Base-by-base conservation (phyloP, 2,329 filamentous ascomycete genomes). In the Xylaria sp. region DNA sequence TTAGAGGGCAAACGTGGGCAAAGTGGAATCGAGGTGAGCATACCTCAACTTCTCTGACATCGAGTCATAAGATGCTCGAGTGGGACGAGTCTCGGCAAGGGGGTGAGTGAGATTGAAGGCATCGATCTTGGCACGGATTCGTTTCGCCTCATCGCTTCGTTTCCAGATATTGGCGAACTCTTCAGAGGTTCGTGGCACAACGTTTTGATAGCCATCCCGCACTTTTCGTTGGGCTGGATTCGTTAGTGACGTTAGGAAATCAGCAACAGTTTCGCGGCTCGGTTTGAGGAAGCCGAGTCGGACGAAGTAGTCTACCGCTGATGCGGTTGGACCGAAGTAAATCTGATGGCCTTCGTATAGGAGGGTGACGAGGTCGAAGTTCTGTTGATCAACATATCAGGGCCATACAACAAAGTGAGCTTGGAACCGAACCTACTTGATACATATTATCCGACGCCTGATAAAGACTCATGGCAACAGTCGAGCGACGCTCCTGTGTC, bases 241-340 rank as follows among this genome's bases (percentile, higher is more conserved):
- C 1, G 86, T 89, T 72, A 90, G 83, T 16, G 85, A 87, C 0
- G 86, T 90, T 37, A 90, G 73, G 75, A 90, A 90, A 69, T 90
- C 87, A 7, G 86, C 82, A 0, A 83, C 87, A 0, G 86, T 89
- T 73, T 83, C 82, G 7, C 86, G 81, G 1, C 82, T 72, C 3
- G 85, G 83, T 67, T 84, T 84, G 35, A 83, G 78, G 66, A 88
- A 90, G 6, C 87, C 87, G 1, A 90, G 77, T 60, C 82, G 75
- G 64, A 84, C 73, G 63, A 90, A 90, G 72, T 88, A 90, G 55
- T 82, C 75, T 59, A 76, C 81, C 0, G 87, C 87, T 2, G 79
- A 73, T 16, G 79, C 76, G 11, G 83, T 78, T 4, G 76, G 80
- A 4, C 87, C 87, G 66, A 83, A 85, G 74, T 79, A 85, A 70